Percentiles rank a stretch among this genome's conserved stretches.
phyloP scores from a whole-genome alignment of 805 yeast species.

The Yarrowia hollandica region DNA sequence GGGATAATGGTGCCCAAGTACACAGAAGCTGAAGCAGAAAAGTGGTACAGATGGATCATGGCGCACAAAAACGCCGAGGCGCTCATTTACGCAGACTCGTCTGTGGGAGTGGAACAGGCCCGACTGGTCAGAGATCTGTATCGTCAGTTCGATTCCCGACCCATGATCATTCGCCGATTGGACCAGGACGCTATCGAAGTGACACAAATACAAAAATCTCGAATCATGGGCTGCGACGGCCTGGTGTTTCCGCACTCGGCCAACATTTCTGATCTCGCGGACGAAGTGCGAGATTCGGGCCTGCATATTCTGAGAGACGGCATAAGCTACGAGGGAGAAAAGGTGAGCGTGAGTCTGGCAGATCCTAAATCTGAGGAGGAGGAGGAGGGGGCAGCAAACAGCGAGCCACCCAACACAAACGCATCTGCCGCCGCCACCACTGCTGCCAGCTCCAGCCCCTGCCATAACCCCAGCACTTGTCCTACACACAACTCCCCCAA shows the following conservation, averaged over 20 bases:
- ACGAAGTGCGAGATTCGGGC: slow-evolving; percentile 1
- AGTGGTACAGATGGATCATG: slow-evolving; percentile 23
- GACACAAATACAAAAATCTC: slow-evolving; percentile 16
- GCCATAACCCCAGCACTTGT: background rate
- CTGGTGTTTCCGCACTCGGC: slow-evolving; percentile 11
- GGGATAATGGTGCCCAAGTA: slow-evolving; percentile 18
- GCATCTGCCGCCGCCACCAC: too few relatives aligned
- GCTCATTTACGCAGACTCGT: background rate
- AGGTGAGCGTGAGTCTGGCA: slow-evolving; percentile 12
- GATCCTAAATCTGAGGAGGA: too few relatives aligned
- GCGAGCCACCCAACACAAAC: too few relatives aligned
- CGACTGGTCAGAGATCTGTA: slow-evolving; percentile 11
- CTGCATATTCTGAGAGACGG: slow-evolving; percentile 12
- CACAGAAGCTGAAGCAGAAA: background rate
- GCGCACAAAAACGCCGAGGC: slow-evolving; percentile 7
- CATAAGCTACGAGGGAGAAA: background rate
- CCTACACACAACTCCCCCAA: background rate
- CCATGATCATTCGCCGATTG: slow-evolving; percentile 17
- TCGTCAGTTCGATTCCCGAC: slow-evolving; percentile 8
- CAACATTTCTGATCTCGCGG: background rate
- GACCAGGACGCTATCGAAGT: background rate
- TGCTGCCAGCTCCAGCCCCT: background rate
- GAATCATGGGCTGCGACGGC: slow-evolving; percentile 22
- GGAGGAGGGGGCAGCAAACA: too few relatives aligned
- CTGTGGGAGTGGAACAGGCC: slow-evolving; percentile 16